Evolutionary conservation across 2,329 filamentous ascomycete genomes (phyloP), one percentile per base, ranked within the genome.

Genomic region (Penicillium nordicum): DNA sequence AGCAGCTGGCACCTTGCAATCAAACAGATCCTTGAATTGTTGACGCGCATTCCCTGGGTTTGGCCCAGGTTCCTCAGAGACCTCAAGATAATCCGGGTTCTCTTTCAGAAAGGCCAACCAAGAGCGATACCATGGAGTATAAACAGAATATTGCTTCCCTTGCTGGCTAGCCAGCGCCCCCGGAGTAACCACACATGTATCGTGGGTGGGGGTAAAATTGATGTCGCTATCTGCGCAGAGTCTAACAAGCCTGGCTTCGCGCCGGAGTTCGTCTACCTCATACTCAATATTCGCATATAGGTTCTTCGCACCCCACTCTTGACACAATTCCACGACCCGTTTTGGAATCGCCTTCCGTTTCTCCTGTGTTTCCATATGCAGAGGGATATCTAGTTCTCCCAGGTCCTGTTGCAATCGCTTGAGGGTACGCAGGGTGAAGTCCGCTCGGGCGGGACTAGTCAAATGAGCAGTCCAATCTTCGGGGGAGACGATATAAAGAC

Each of bases 221-320:
- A 93, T 83, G 0, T 84, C 87, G 12, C 82, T 82, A 16, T 85
- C 79, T 1, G 87, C 74, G 57, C 88, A 83, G 40, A 79, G 72
- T 29, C 77, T 80, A 1, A 90, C 80, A 66, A 96, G 74, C 29
- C 78, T 79, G 1, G 86, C 84, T 66, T 97, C 92, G 6, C 92
- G 81, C 42, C 92, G 80, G 56, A 96, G 74, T 74, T 96, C 92
- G 68, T 97, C 92, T 0, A 95, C 90, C 71, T 96, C 92, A 67
- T 96, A 96, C 70, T 96, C 92, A 55, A 92, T 84, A 68, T 96
- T 96, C 46, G 88, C 86, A 66, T 86, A 95, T 2, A 96, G 62
- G 66, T 94, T 88, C 47, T 80, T 87, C 0, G 84, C 88, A 0
- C 83, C 84, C 91, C 90, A 96, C 58, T 84, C 77, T 30, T 84